Conservation (phyloP, 176 grass and related monocot species). For the Paspalum notatum region DNA sequence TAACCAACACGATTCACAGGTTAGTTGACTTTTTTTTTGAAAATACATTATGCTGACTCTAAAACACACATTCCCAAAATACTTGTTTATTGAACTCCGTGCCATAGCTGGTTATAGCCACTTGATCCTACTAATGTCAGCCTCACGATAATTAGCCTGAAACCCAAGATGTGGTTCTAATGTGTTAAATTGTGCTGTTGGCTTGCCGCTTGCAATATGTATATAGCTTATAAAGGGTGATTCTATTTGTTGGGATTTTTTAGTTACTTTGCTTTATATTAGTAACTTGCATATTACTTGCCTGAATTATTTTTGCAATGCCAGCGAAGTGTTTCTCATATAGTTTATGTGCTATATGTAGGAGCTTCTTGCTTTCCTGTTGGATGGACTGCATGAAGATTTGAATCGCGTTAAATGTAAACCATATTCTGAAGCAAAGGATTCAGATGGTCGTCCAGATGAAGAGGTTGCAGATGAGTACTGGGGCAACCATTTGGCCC, state of each 20-base stretch:
- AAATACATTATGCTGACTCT: background rate
- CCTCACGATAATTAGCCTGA: constrained; percentile 4
- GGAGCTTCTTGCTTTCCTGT: constrained; percentile 98
- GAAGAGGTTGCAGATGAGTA: constrained; percentile 89
- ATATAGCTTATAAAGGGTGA: background rate
- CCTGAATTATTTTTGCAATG: background rate
- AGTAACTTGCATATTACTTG: constrained; percentile 46
- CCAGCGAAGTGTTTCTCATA: background rate
- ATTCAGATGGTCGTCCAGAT: constrained; percentile 78
- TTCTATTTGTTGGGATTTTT: constrained; percentile 16
- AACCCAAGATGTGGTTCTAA: background rate
- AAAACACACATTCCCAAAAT: constrained; percentile 5
- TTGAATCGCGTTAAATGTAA: constrained; percentile 93
- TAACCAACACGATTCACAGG: constrained; percentile 99
- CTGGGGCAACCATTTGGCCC: constrained; percentile 95
- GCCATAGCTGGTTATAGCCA: constrained; percentile 1
- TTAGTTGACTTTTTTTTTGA: constrained; percentile 35
- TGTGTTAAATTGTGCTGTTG: constrained; percentile 1
- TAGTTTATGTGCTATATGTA: constrained; percentile 40
- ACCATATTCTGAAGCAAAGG: constrained; percentile 87
- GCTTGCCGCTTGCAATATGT: constrained; percentile 10
- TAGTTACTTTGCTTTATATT: constrained; percentile 14
- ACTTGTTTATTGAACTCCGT: background rate
- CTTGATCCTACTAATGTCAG: constrained; percentile 25
- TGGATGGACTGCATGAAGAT: constrained; percentile 99